Evolutionary conservation across 2,329 filamentous ascomycete genomes (phyloP), one percentile per base, ranked within the genome.

Genomic region (Achaetomium macrosporum): DNA sequence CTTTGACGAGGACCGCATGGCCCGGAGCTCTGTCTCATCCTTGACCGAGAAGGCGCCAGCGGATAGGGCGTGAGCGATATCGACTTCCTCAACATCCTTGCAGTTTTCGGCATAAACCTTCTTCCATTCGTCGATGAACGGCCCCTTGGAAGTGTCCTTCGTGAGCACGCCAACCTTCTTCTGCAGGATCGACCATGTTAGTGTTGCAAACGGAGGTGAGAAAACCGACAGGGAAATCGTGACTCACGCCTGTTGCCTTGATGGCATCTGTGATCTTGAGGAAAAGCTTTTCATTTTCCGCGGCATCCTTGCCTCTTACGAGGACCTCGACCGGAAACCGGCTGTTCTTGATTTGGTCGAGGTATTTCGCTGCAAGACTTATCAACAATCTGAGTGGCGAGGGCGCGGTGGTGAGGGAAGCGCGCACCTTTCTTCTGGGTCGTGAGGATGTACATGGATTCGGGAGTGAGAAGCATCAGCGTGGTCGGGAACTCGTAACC

Each of bases 401-500:
- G 20, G 19, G 7, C 4, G 8, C 13, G n/a, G 29, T 10, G 12
- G 33, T 20, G 53, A 42, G 36, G 31, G 3, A 9, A 30, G 29
- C 17, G 43, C 56, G 45, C 40, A 95, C 90, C 92, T 83, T 99
- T 99, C 75, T 99, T 99, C 54, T 89, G 86, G 6, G 93, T 99
- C 7, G 93, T 99, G 60, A 99, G 84, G 55, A 97, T 86, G 72
- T 93, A 95, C 63, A 97, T 78, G 43, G 84, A 83, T 57, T 97
- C 93, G 56, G 85, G 75, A 1, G 92, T 97, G 69, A 99, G 84
- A 48, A 99, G 79, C 77, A 99, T 90, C 59, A 99, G 77, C 0
- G 93, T 99, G 37, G 92, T 91, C 33, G 93, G 93, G 66, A 99
- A 99, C 70, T 99, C 93, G 76, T 99, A 99, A 64, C 93, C 93